A percentile compares a stretch with the other conserved stretches of the same genome.
Conservation (phyloP, 805 yeast genomes). For the Candida ipomoeae region DNA sequence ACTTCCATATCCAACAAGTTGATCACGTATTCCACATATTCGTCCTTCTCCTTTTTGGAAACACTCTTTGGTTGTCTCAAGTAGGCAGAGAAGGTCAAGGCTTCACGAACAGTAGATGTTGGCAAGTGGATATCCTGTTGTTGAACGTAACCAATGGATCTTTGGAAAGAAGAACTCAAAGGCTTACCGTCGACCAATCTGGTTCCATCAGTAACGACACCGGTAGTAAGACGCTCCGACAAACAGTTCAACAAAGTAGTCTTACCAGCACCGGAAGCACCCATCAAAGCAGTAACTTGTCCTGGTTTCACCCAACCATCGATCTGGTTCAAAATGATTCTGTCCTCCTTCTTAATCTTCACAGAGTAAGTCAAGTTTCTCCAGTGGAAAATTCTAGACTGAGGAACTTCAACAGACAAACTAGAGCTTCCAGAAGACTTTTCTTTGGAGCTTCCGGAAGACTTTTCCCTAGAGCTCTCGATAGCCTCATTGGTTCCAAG, state of each 20-base stretch:
- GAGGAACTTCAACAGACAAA: conserved; percentile 8
- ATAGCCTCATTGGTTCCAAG: conserved; percentile 24
- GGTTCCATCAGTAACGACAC: conserved; percentile 63
- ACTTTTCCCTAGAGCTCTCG: conserved; percentile 22
- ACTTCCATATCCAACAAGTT: conserved; percentile 62
- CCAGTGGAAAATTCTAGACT: conserved; percentile 33
- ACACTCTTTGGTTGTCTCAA: conserved; percentile 63
- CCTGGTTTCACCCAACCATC: conserved; percentile 78
- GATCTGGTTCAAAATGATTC: conserved; percentile 37
- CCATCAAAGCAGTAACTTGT: conserved; percentile 78
- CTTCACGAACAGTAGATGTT: conserved; percentile 69
- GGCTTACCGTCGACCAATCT: conserved; percentile 62
- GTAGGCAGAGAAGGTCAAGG: conserved; percentile 65
- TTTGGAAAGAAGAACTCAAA: conserved; percentile 62
- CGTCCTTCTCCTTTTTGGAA: conserved; percentile 55
- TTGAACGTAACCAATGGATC: conserved; percentile 77
- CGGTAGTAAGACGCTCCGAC: conserved; percentile 66
- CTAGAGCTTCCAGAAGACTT: conserved; percentile 11
- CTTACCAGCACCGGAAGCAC: conserved; percentile 86
- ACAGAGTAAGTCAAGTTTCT: conserved; percentile 35
- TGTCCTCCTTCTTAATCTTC: conserved; percentile 33
- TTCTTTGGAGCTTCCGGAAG: conserved; percentile 10
- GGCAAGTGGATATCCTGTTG: conserved; percentile 76
- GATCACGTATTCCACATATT: conserved; percentile 66
- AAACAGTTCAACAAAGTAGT: conserved; percentile 71